A percentile compares a stretch with the other conserved stretches of the same genome.
Evolutionary conservation across 768 basidiomycete genomes (phyloP).

Genomic region (Rossbeevera mucosa): DNA sequence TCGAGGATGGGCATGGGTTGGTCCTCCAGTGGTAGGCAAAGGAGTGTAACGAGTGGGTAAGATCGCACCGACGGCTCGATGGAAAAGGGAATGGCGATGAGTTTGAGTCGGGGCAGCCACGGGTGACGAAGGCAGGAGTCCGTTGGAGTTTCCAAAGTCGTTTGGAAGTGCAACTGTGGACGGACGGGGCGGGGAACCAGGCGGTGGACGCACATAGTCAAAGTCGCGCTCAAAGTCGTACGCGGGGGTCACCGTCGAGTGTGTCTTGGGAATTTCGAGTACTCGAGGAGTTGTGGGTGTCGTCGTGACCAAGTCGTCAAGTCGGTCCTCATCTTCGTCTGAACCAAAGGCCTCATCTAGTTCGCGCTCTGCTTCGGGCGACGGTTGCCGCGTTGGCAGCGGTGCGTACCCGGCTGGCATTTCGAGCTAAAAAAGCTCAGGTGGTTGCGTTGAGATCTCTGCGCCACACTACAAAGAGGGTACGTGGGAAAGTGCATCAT

Average conservation of each 20-base stretch:
- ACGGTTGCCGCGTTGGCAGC: conserved; percentile 45
- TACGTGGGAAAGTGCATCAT: too few relatives aligned
- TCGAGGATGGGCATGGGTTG: conserved; percentile 22
- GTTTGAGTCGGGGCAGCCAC: conserved; percentile 26
- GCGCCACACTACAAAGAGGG: too few relatives aligned
- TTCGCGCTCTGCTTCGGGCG: conserved; percentile 49
- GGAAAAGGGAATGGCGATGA: conserved; percentile 49
- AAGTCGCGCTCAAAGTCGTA: conserved; percentile 77
- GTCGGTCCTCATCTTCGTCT: conserved; percentile 43
- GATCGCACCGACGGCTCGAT: conserved; percentile 52
- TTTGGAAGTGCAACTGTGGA: conserved; percentile 58
- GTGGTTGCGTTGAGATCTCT: too few relatives aligned
- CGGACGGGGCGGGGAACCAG: conserved; percentile 69
- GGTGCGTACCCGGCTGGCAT: conserved; percentile 54
- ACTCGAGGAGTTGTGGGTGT: conserved; percentile 38
- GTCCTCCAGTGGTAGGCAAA: conserved; percentile 40
- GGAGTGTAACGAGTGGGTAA: conserved; percentile 63
- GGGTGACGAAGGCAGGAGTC: conserved; percentile 51
- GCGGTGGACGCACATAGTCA: conserved; percentile 64
- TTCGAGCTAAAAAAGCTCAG: not conserved
- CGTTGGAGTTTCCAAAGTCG: conserved; percentile 70
- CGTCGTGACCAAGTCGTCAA: conserved; percentile 15
- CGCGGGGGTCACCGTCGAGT: conserved; percentile 23
- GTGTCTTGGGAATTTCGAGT: conserved; percentile 13
- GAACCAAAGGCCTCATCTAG: conserved; percentile 74